These are phyloP conservation scores for Hyaloscypha finlandica DNA, from an alignment of 495 filamentous ascomycete species.

Conservation along the genomic window DNA sequence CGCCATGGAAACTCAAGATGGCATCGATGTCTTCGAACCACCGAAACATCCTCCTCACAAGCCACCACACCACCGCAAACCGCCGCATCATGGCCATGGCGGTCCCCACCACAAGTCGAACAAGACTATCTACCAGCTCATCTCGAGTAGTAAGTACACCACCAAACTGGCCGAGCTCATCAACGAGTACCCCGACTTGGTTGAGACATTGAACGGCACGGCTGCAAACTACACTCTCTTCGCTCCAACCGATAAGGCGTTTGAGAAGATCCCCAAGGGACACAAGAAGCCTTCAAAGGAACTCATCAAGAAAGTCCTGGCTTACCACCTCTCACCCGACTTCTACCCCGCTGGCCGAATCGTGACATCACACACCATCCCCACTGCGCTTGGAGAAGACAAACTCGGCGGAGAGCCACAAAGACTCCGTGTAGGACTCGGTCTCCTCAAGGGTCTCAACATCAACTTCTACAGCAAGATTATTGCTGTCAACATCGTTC, in stretches of 20 bases:
- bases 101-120: conserved; percentile 48
- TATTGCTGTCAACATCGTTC: conserved; percentile 65
- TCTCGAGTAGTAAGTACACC: conserved; percentile 71
- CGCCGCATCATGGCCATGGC: conserved; percentile 38
- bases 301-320: conserved; percentile 61
- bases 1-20: conserved; percentile 31
- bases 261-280: conserved; percentile 61
- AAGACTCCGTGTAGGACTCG: conserved; percentile 61
- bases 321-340: conserved; percentile 70
- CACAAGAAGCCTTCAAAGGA: conserved; percentile 59
- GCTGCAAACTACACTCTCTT: conserved; percentile 75
- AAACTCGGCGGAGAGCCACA: conserved; percentile 57
- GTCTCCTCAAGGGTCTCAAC: conserved; percentile 53
- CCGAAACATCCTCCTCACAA: conserved; percentile 18
- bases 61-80: conserved; percentile 28
- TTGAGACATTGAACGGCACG: conserved; percentile 69
- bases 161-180: conserved; percentile 73
- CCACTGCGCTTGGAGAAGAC: conserved; percentile 58
- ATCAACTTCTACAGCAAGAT: conserved; percentile 76
- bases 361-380: conserved; percentile 66
- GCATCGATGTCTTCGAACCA: conserved; percentile 33
- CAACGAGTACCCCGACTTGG: conserved; percentile 67
- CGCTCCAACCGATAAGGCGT: conserved; percentile 64
- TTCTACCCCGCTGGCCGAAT: conserved; percentile 61
- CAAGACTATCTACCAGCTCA: conserved; percentile 74